phyloP scores from a whole-genome alignment of 352 stramenopile species.

The Globisporangium splendens region DNA sequence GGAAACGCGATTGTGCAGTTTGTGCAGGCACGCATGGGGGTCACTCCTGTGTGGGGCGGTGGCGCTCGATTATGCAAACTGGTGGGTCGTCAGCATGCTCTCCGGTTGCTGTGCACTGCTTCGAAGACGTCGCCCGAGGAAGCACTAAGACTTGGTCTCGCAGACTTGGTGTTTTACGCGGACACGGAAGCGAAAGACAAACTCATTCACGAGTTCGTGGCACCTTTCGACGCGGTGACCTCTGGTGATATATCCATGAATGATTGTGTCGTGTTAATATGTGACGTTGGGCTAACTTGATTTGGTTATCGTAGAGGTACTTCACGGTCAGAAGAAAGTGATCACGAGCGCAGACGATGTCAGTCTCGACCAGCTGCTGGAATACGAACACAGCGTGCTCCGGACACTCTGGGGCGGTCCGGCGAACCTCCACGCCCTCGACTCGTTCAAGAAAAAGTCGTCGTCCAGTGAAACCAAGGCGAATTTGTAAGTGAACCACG shows the following conservation, averaged over 20 bases:
- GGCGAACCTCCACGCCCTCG: constrained; percentile 63
- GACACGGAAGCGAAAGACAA: constrained; percentile 25
- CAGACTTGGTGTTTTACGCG: too few species aligned
- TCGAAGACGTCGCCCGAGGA: too few species aligned
- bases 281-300: too few species aligned
- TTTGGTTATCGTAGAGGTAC: constrained; percentile 40
- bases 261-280: too few species aligned
- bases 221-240: constrained; percentile 41
- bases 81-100: constrained; percentile 62
- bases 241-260: constrained; percentile 64
- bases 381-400: constrained; percentile 67
- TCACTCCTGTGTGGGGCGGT: constrained; percentile 83
- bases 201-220: constrained; percentile 41
- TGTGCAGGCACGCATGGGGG: constrained; percentile 79
- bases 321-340: constrained; percentile 66
- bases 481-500: too few species aligned
- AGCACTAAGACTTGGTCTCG: too few species aligned
- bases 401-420: constrained; percentile 67
- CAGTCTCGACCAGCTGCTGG: constrained; percentile 52
- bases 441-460: constrained; percentile 52
- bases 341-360: too few species aligned
- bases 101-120: too few species aligned
- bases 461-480: too few species aligned
- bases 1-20: constrained; percentile 75
- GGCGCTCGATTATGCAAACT: constrained; percentile 73